phyloP scores from a whole-genome alignment of 2,329 filamentous ascomycete genomes.

The Apiospora aurea region DNA sequence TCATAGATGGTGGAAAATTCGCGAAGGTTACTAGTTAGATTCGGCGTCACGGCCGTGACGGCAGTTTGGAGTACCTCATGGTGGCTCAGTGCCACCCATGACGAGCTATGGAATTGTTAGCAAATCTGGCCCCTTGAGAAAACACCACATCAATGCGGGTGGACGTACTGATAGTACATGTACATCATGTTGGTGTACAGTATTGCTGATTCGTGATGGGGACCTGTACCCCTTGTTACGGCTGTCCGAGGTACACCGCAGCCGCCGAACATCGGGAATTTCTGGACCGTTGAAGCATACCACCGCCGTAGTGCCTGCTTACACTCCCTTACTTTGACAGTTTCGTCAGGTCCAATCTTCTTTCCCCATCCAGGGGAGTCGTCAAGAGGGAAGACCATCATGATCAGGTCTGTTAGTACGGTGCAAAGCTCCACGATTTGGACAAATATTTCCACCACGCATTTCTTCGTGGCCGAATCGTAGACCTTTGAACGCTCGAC shows the following conservation, averaged over 20 bases:
- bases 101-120: conserved; percentile 43
- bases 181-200: conserved; percentile 57
- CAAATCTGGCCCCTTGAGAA: conserved; percentile 26
- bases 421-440: conserved; percentile 54
- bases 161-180: conserved; percentile 58
- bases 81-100: conserved; percentile 53
- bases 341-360: conserved; percentile 42
- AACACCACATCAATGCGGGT: neutral
- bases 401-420: conserved; percentile 54
- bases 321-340: conserved; percentile 43
- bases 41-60: conserved; percentile 46
- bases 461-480: conserved; percentile 51
- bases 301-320: conserved; percentile 48
- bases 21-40: conserved; percentile 40
- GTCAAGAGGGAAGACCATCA: conserved; percentile 52
- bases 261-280: conserved; percentile 49
- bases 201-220: conserved; percentile 50
- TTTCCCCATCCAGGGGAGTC: conserved; percentile 50
- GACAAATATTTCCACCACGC: conserved; percentile 52
- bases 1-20: conserved; percentile 48
- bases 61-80: conserved; percentile 54
- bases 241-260: conserved; percentile 38
- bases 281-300: conserved; percentile 48
- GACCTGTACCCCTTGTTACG: conserved; percentile 38
- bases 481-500: conserved; percentile 54